Evolutionary conservation across 2,329 filamentous ascomycete species (phyloP), one percentile per base, ranked within the genome.

Genomic region (Venturiaceae sp.): DNA sequence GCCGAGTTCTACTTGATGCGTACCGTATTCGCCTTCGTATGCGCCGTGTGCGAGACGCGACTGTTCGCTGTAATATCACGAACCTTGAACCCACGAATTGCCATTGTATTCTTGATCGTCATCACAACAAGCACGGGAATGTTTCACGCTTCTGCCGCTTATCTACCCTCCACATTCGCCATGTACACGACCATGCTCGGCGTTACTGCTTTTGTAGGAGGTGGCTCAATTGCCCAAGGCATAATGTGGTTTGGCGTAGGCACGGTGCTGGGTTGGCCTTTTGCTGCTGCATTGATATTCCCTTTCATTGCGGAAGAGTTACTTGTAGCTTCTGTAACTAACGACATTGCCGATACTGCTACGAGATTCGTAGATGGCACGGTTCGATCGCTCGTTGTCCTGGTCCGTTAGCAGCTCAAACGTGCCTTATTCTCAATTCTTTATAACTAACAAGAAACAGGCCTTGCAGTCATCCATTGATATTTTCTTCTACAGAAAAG

Each of bases 131-230:
- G 88, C 62, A 89, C 94, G 0, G 94, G 94, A 46, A 95, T 96
- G 80, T 97, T 96, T 69, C 90, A 96, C 72, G 87, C 94, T 4
- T 90, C 90, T 59, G 82, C 88, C 1, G 85, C 92, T 5, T 96
- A 89, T 68, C 77, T 99, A 5, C 94, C 94, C 0, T 96, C 92
- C 8, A 96, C 88, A 71, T 99, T 99, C 68, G 88, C 94, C 67
- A 99, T 99, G 94, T 96, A 95, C 70, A 88, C 85, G 60, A 85
- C 84, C 14, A 94, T 94, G 80, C 77, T 97, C 7, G 94, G 92
- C 11, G 83, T 91, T 58, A 83, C 91, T 1, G 84, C 90, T 0
- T 99, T 97, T 71, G 87, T 99, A 82, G 86, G 85, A 21, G 88
- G 90, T 0, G 76, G 91, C 50, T 89, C 86, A 70, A 95, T 90